Base-by-base conservation (phyloP, 495 filamentous ascomycete species). In the Xylaria bambusicola region DNA sequence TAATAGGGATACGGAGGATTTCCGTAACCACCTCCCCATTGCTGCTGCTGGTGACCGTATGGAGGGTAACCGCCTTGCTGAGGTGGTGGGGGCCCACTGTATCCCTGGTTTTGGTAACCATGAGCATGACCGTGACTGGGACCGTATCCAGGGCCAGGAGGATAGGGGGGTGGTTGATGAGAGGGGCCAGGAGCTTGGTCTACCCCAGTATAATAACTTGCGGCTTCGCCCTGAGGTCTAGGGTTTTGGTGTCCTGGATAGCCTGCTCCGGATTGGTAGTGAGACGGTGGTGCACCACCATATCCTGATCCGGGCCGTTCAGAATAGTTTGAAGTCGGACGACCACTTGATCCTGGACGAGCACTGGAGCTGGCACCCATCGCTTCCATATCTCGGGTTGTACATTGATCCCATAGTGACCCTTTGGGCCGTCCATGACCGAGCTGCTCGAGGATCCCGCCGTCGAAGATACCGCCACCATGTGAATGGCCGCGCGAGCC, bases 391-490 rank as follows among this genome's bases (percentile, higher is more conserved):
- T 79, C 76, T 57, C 77, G 67, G 33, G 69, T 73, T 38, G 72
- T 71, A 36, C 82, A 74, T 52, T 83, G 73, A n/a, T 70, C 67
- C 82, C 82, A 84, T 3, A 84, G 73, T 0, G 77, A 81, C 0
- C 75, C 76, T 0, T 72, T 66, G 0, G 78, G 77, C 48, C 74
- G 78, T 3, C 80, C 80, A 63, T 84, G 80, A 3, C 82, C 76
- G n/a, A 74, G 71, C 53, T 77, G 71, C 10, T 65, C 73, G n/a
- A 68, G 38, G 1, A 63, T 24, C 6, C 68, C 73, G 23, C 67
- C 71, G 35, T 75, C 75, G 26, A 76, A 73, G 33, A 75, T 71
- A 9, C 66, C 66, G n/a, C 71, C 71, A n/a, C 76, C 75, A 40
- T 75, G 75, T 17, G 69, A 71, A 41, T 73, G 66, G 1, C 66